Evolutionary conservation across 306 rosid genomes (phyloP), one percentile per base, ranked within the genome.

Genomic region (Cucurbita ficifolia): DNA sequence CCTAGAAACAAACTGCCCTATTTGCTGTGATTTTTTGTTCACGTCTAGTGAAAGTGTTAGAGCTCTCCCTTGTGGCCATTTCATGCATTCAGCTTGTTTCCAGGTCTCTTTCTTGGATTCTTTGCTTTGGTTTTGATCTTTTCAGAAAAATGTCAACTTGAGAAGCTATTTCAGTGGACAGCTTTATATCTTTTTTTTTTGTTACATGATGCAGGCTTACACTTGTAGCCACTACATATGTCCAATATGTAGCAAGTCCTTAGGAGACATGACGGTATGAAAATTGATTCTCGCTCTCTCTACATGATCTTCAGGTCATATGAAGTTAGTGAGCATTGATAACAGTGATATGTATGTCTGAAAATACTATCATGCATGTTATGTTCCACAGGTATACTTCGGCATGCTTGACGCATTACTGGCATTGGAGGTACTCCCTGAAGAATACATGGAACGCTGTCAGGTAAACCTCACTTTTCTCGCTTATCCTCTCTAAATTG

Each of bases 21-120:
- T 94, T 77, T 94, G 99, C 88, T 91, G 97, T 29, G 99, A 94
- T 35, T 89, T 87, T 80, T 81, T 94, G 29, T 94, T 94, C 82
- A 94, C 99, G 63, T 94, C 99, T 65, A 94, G 96, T 84, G 95
- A 92, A 56, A 86, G 96, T 8, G 96, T 94, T 76, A 86, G 99
- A 81, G 92, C 88, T 81, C 89, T 91, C 72, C 96, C 97, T 22
- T 94, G 99, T 81, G 99, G 99, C 51, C 99, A 94, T 82, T 94
- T 89, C 84, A 94, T 94, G 99, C 99, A 94, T 84, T 94, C 99
- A 40, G 96, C 97, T 84, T 94, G 99, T 84, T 94, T 94, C 83
- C 97, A 94, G 99, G 99, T 57, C 61, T 56, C 36, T 57, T 54
- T 39, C 17, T 17, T n/a, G 70, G 49, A 40, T 62, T 62, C 11